Evolutionary conservation across 2,329 filamentous ascomycete genomes (phyloP).

Genomic region (Monilinia aucupariae): DNA sequence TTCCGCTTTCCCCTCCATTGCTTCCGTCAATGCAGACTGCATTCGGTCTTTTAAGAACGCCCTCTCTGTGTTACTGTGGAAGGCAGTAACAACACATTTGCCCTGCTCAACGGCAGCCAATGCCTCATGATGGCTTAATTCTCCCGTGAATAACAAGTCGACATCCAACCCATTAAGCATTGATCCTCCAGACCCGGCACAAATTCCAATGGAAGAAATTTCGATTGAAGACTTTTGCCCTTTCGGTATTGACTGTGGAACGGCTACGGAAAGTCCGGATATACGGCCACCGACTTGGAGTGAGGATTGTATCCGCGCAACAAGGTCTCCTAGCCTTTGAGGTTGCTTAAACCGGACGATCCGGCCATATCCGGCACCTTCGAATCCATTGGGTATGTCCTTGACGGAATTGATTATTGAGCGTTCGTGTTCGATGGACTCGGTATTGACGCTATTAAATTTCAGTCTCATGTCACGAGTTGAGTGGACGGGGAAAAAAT

Average conservation of each 20-base stretch:
- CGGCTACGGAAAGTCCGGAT: constrained; percentile 29
- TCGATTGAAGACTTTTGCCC: constrained; percentile 28
- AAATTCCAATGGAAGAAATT: constrained; percentile 73
- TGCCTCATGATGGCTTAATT: constrained; percentile 89
- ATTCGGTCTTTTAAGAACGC: constrained; percentile 72
- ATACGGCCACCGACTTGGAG: constrained; percentile 20
- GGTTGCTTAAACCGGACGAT: constrained; percentile 31
- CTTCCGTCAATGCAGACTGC: constrained; percentile 55
- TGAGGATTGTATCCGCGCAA: constrained; percentile 25
- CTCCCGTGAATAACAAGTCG: constrained; percentile 83
- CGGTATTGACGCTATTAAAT: constrained; percentile 23
- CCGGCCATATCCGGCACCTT: constrained; percentile 34
- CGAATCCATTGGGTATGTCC: constrained; percentile 26
- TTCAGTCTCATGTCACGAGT: neutral
- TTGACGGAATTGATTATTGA: constrained; percentile 31
- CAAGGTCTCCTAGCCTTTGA: constrained; percentile 25
- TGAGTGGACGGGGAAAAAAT: neutral
- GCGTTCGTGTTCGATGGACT: constrained; percentile 17
- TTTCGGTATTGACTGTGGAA: constrained; percentile 29
- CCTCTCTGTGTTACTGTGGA: constrained; percentile 91
- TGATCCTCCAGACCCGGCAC: constrained; percentile 79
- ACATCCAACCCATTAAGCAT: constrained; percentile 66
- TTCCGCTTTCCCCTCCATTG: constrained; percentile 51
- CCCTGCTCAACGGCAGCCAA: constrained; percentile 80
- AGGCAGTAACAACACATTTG: constrained; percentile 74